Evolutionary conservation across 108 stramenopile species (phyloP), one percentile per base, ranked within the genome.

Genomic region (Pseudonitzschia pungens): DNA sequence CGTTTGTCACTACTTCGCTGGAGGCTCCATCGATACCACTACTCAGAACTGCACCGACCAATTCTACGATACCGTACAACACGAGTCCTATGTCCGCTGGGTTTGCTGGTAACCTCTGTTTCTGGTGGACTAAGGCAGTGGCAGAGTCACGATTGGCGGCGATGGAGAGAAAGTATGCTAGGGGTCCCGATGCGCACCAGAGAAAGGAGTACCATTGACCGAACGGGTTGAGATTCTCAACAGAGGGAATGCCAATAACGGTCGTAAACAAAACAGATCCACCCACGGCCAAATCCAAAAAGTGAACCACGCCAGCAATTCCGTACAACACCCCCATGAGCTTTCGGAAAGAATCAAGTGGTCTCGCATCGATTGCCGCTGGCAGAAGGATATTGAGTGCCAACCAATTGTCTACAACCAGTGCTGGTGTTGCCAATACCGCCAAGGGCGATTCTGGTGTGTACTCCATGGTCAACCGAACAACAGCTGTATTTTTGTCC

Each of bases 301-400:
- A 45, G 44, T 82, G 81, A 20, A 77, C 81, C 12, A 79, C 18
- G 21, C 81, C 81, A 0, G 81, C 81, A 0, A 78, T 27, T n/a
- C 77, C 77, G 54, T 78, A 82, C 65, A 82, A 60, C 4, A 27
- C 31, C 0, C 81, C 81, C 77, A 82, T 82, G 0, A 82, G 81
- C 21, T 16, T n/a, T 14, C 81, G 77, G 71, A 79, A 82, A 0
- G 65, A 44, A 60, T 82, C 65, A 1, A 82, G 21, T 21, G 76
- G 57, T 40, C 15, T 62, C 9, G 45, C 24, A 64, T 70, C 62
- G 16, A 77, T 31, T 9, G 68, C 76, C 28, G 43, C 40, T 44
- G 81, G 84, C 24, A 86, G 60, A 64, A 86, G 44, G 1, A 79
- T 73, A 29, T 78, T 77, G 6, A 86, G 74, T n/a, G 85, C 85